Evolutionary conservation across 1,284 basidiomycete species (phyloP).

Genomic region (Porodaedalea pini): DNA sequence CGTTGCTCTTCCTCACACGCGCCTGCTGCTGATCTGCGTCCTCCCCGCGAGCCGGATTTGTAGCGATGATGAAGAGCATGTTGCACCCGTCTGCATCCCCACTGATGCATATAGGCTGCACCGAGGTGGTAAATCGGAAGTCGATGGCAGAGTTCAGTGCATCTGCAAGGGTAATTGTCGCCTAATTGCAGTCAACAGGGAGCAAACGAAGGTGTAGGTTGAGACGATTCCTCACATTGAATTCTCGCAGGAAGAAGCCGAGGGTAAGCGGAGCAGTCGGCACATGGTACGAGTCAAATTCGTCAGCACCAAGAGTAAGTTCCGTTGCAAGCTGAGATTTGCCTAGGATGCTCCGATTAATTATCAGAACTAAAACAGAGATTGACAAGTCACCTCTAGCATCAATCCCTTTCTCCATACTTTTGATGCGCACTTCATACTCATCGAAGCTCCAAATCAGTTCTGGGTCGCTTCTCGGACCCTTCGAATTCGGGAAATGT

Average conservation of each 20-base stretch:
- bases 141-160: constrained; percentile 58
- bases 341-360: constrained; percentile 35
- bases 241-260: constrained; percentile 76
- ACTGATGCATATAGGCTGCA: constrained; percentile 69
- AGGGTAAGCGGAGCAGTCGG: constrained; percentile 57
- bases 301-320: constrained; percentile 65
- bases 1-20: constrained; percentile 23
- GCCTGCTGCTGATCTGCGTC: constrained; percentile 34
- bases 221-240: constrained; percentile 50
- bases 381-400: constrained; percentile 46
- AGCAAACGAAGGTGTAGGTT: not conserved
- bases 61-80: constrained; percentile 69
- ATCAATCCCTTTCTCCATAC: constrained; percentile 61
- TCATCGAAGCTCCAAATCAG: constrained; percentile 72
- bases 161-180: constrained; percentile 73
- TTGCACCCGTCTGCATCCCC: constrained; percentile 61
- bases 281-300: constrained; percentile 73
- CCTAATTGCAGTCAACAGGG: constrained; percentile 39
- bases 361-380: not conserved
- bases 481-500: constrained; percentile 64
- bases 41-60: constrained; percentile 47
- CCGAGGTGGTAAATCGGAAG: constrained; percentile 69
- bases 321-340: constrained; percentile 66
- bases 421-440: constrained; percentile 62
- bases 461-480: constrained; percentile 65